phyloP scores from a whole-genome alignment of 2,329 filamentous ascomycete genomes.

The Fusarium redolens region DNA sequence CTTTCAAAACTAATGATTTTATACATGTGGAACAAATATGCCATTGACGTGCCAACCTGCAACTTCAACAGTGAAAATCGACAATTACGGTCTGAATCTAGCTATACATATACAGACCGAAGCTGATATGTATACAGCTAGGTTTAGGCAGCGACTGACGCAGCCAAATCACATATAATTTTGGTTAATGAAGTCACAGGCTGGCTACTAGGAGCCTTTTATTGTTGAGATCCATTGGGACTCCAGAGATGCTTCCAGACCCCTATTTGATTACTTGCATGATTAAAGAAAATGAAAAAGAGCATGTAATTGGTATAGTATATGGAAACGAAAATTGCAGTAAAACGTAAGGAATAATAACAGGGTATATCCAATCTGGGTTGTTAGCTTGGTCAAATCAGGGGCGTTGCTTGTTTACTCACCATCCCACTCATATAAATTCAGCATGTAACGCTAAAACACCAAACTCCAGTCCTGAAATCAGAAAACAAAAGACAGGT shows the following conservation, averaged over 20 bases:
- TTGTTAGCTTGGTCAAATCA: conserved; percentile 16
- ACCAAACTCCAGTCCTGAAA: conserved; percentile 23
- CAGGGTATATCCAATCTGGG: conserved; percentile 41
- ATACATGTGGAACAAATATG: conserved; percentile 15
- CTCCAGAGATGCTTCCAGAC: neutral
- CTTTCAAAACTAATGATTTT: conserved; percentile 26
- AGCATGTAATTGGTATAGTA: neutral
- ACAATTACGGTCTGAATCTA: no score
- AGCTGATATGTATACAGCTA: no score
- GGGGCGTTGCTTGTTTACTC: conserved; percentile 3
- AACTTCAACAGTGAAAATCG: neutral
- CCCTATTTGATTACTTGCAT: neutral
- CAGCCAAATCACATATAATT: no score
- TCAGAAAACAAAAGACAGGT: conserved; percentile 25
- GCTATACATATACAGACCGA: no score
- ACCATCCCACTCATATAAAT: conserved; percentile 35
- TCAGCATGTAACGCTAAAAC: conserved; percentile 13
- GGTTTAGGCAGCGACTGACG: no score
- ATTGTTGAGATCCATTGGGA: neutral
- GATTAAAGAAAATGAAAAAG: neutral
- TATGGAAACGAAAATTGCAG: neutral
- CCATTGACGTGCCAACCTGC: neutral
- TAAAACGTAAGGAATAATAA: conserved; percentile 25
- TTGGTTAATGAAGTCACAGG: neutral
- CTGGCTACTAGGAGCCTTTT: neutral